phyloP scores from a whole-genome alignment of 257 asterid species.

The Solanum tarijense region DNA sequence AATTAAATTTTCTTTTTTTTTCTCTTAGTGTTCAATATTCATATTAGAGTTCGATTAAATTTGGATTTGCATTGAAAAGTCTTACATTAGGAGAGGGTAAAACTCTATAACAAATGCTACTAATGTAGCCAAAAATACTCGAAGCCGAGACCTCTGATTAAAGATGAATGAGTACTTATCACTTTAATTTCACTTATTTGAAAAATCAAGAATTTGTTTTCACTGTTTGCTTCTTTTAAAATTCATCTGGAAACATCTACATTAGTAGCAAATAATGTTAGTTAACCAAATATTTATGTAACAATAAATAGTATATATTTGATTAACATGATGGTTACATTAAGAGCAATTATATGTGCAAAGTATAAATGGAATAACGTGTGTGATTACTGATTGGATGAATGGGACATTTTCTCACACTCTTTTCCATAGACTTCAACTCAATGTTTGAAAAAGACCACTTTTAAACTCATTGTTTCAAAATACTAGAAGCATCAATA shows the following conservation, averaged over 20 bases:
- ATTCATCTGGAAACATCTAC: not conserved
- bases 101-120: too few relatives aligned
- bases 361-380: not conserved
- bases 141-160: too few relatives aligned
- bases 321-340: not conserved
- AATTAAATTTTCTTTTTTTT: not conserved
- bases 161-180: too few relatives aligned
- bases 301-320: not conserved
- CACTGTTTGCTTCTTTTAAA: not conserved
- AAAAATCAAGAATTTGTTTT: not conserved
- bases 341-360: not conserved
- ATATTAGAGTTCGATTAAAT: too few relatives aligned
- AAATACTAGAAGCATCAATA: too few relatives aligned
- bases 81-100: too few relatives aligned
- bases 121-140: too few relatives aligned
- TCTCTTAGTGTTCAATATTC: fast-evolving
- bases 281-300: not conserved
- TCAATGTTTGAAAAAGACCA: not conserved
- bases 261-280: not conserved
- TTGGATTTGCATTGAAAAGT: too few relatives aligned
- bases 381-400: not conserved
- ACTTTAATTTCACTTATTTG: not conserved
- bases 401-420: not conserved
- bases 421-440: not conserved
- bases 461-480: not conserved